These are phyloP conservation scores for Tripterygium wilfordii DNA, from an alignment of 177 flowering plant species.

Conservation along the genomic window DNA sequence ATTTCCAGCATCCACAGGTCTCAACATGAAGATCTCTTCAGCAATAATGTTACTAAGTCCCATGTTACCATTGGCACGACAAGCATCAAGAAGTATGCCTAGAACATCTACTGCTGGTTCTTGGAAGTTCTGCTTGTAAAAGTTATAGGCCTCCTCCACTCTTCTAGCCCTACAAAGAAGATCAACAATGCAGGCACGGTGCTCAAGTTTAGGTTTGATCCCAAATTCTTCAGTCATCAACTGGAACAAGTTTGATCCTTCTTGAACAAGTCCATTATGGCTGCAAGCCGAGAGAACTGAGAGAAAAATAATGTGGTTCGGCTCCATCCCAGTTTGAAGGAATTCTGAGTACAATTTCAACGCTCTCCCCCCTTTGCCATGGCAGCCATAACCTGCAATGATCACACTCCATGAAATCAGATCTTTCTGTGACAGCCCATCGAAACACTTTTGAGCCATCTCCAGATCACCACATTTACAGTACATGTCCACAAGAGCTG, in stretches of 20 bases:
- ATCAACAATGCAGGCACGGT: conserved; percentile 75
- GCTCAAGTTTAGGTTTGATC: conserved; percentile 58
- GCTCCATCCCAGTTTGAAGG: conserved; percentile 42
- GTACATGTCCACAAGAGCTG: conserved; percentile 84
- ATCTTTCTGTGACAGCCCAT: conserved; percentile 44
- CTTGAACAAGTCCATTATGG: conserved; percentile 61
- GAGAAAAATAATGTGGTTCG: conserved; percentile 58
- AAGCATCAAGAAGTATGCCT: conserved; percentile 77
- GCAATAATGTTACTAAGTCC: conserved; percentile 49
- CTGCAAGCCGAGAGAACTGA: conserved; percentile 70
- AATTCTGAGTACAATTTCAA: conserved; percentile 46
- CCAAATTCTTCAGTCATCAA: conserved; percentile 52
- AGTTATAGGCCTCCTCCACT: conserved; percentile 61
- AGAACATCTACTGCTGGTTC: conserved; percentile 45
- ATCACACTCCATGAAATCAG: conserved; percentile 67
- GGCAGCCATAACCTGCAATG: conserved; percentile 69
- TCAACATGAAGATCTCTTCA: conserved; percentile 36
- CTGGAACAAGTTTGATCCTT: conserved; percentile 52
- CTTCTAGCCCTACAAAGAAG: conserved; percentile 74
- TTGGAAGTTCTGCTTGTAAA: conserved; percentile 35
- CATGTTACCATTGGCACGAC: conserved; percentile 34
- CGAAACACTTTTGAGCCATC: conserved; percentile 54
- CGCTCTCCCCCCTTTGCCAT: conserved; percentile 73
- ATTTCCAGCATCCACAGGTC: conserved; percentile 52
- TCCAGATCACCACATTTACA: conserved; percentile 66